phyloP scores from a whole-genome alignment of 2,329 filamentous ascomycete species.

The Cladosporium oxysporum region DNA sequence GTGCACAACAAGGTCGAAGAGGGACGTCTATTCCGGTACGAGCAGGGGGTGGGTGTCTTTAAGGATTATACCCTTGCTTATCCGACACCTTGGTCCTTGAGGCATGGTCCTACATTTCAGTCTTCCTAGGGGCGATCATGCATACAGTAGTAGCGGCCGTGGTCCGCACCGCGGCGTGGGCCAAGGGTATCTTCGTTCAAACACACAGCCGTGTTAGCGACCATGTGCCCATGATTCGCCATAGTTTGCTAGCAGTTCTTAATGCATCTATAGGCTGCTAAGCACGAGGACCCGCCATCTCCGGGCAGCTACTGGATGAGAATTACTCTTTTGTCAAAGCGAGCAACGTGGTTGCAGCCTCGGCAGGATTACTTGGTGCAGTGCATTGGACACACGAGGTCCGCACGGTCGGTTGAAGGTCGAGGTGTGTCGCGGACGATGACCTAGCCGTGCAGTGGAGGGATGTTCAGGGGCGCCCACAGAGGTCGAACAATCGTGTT shows the following conservation, averaged over 20 bases:
- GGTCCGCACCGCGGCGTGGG: conserved; percentile 14
- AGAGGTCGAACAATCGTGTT: background rate
- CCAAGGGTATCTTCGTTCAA: conserved; percentile 6
- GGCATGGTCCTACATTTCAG: conserved; percentile 1
- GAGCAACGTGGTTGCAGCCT: background rate
- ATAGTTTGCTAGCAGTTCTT: conserved; percentile 7
- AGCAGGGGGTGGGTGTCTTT: conserved; percentile 9
- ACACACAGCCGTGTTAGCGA: background rate
- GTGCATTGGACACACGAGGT: background rate
- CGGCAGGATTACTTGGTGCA: background rate
- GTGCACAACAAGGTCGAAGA: background rate
- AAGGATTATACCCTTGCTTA: conserved; percentile 10
- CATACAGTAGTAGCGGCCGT: background rate
- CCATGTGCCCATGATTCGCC: conserved; percentile 8
- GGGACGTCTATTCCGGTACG: background rate
- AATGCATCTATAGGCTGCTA: conserved; percentile 4
- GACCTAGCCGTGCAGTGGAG: background rate
- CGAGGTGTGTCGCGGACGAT: background rate
- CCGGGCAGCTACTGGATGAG: conserved; percentile 9
- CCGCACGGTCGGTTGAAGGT: background rate
- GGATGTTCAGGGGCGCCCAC: background rate
- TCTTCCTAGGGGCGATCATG: conserved; percentile 14
- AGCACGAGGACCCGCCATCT: background rate
- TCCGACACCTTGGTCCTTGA: background rate
- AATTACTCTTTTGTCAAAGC: background rate